Evolutionary conservation across 176 grass and related monocot genomes (phyloP), one percentile per base, ranked within the genome.

Genomic region (Eremochloa ophiuroides): DNA sequence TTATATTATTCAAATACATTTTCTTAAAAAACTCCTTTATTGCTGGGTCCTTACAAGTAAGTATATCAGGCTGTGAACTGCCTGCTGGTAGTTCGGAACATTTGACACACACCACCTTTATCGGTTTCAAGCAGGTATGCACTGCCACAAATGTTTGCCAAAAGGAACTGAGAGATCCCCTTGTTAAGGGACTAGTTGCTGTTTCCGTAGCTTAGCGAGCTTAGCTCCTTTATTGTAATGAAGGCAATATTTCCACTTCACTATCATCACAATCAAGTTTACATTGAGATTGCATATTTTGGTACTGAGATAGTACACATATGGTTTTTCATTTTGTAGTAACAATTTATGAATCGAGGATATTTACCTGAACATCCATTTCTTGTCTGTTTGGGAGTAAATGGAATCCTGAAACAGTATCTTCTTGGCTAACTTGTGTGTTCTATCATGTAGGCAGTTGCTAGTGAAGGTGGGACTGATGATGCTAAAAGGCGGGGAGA

Each of bases 391-490:
- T 29, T 78, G 38, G 25, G 6, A 71, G 17, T 28, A 69, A 47
- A 27, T 13, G 30, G 9, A 62, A 61, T 61, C 29, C 33, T 80
- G 40, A 62, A 53, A 30, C 39, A 13, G 6, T 80, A 53, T 76
- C 3, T 29, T 23, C 68, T 71, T 66, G 25, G 39, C 38, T 73
- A 73, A 71, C 37, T 55, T 71, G 23, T 66, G n/a, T 22, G 41
- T 66, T 20, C 30, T 77, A 29, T 78, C 78, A 47, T 86, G 22
- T 74, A 98, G 96, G 96, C 96, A 14, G 96, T 98, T 87, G 96
- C 96, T 68, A 98, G 90, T 84, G 96, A 98, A 98, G 96, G 96
- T 82, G 96, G 96, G 70, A 98, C 90, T 27, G 93, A 95, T 73
- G 96, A 98, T 70, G 93, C 96, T 33, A 95, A 95, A 91, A 93